Conservation (phyloP, 768 basidiomycete species). For the Hygrophorus russula region DNA sequence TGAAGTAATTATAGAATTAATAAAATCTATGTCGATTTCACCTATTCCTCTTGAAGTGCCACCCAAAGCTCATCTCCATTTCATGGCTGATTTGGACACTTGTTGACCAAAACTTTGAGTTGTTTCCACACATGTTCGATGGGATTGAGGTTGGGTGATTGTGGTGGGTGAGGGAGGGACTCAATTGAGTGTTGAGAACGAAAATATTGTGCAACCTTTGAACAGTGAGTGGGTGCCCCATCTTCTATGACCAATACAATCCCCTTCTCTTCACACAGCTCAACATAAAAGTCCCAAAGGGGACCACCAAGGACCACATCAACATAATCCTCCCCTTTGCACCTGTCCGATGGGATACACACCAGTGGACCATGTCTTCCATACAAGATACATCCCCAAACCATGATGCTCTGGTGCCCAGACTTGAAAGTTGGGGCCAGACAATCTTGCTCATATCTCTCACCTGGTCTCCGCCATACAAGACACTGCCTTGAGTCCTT, state of each 20-base stretch:
- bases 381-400: background rate
- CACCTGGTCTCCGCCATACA: no score
- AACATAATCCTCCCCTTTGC: background rate
- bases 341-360: background rate
- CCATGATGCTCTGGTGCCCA: background rate
- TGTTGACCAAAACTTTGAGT: constrained; percentile 8
- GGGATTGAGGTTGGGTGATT: constrained; percentile 16
- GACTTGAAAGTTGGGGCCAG: background rate
- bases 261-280: background rate
- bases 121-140: constrained; percentile 17
- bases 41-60: constrained; percentile 6
- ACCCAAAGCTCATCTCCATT: constrained; percentile 12
- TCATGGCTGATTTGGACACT: constrained; percentile 4
- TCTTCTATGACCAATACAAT: background rate
- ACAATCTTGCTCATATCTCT: no score
- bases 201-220: background rate
- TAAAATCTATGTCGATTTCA: constrained; percentile 4
- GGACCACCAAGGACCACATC: background rate
- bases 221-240: background rate
- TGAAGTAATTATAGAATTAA: constrained; percentile 6
- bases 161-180: constrained; percentile 1
- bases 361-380: background rate
- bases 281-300: background rate
- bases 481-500: background rate
- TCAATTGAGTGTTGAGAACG: background rate